Base-by-base conservation (phyloP, 768 basidiomycete genomes). In the Auriscalpium microsporum region DNA sequence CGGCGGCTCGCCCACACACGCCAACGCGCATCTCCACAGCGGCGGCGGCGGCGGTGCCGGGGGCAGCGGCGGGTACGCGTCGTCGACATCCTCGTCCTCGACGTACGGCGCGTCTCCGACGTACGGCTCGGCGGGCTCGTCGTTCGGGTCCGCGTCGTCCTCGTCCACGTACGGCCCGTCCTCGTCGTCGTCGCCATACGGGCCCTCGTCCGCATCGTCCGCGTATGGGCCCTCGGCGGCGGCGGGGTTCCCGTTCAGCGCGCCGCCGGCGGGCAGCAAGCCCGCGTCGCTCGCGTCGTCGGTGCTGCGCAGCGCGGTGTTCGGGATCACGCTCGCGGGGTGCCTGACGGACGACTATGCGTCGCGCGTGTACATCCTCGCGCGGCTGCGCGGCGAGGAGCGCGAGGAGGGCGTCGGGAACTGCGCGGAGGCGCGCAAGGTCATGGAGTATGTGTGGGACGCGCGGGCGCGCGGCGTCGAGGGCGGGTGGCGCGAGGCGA, bases 231-330 rank as follows among this genome's bases (percentile, higher is more conserved):
- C 21, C 21, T 21, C 21, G 21, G 21, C 21, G 21, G 21, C 21
- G 5, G 28, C 28, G 28, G 28, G 28, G 5, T 28, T 28, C 28
- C 28, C 28, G 28, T 28, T 28, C 28, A 62, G 56, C 14, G 73
- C 76, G 56, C 73, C 69, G 35, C 66, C 62, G 62, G 67, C 70
- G 61, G 46, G 53, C 52, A 64, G 66, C 55, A 56, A 53, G 48
- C 61, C 69, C 44, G 71, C 75, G 48, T 55, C 54, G 48, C 61
- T 70, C 44, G 71, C 75, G 48, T 75, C 76, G 45, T 74, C 78
- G 13, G 84, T 90, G 28, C 78, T 89, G 55, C 76, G 87, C 40
- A 87, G 84, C 69, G 88, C 87, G 28, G 86, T 90, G 61, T 89
- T 90, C 62, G 79, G 80, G 46, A 82, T 88, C 56, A 89, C 84